Evolutionary conservation across 306 rosid species (phyloP).

Genomic region (Rubus idaeus): DNA sequence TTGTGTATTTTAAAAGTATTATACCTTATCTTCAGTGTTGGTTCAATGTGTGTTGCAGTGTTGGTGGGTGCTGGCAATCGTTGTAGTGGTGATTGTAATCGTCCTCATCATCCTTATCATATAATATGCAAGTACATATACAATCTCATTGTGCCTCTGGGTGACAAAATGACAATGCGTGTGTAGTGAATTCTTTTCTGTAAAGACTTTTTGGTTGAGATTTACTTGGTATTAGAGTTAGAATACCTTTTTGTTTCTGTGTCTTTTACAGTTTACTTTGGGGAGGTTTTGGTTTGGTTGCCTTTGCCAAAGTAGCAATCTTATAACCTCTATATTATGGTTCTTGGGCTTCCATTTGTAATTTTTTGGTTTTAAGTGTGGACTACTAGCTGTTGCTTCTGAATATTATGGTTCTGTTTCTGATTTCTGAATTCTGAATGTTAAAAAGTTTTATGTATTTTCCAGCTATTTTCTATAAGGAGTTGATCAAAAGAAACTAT

Average conservation of each 20-base stretch:
- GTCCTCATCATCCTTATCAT: slow-evolving; percentile 44
- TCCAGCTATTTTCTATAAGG: not conserved
- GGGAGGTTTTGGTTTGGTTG: not conserved
- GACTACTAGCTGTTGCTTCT: not conserved
- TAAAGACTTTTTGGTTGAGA: slow-evolving; percentile 11
- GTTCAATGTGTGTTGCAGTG: slow-evolving; percentile 49
- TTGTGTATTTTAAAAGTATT: not conserved
- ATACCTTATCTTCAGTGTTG: slow-evolving; percentile 4
- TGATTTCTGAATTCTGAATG: not conserved
- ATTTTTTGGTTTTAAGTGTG: not conserved
- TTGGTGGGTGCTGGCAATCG: slow-evolving; percentile 57
- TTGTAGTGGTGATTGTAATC: slow-evolving; percentile 46
- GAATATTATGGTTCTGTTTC: not conserved
- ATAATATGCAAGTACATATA: slow-evolving; percentile 31
- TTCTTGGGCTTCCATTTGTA: slow-evolving; percentile 1
- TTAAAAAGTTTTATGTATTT: not conserved
- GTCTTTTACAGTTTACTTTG: not conserved
- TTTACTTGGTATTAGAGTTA: not conserved
- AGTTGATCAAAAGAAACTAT: not conserved
- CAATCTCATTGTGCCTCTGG: slow-evolving; percentile 12
- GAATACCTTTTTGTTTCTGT: slow-evolving; percentile 1
- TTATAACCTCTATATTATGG: not conserved
- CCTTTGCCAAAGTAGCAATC: not conserved
- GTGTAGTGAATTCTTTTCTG: not conserved
- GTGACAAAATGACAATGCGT: slow-evolving; percentile 4